These are phyloP conservation scores for Neodidymelliopsis sp. DNA, from an alignment of 2,329 filamentous ascomycete genomes.

Conservation along the genomic window DNA sequence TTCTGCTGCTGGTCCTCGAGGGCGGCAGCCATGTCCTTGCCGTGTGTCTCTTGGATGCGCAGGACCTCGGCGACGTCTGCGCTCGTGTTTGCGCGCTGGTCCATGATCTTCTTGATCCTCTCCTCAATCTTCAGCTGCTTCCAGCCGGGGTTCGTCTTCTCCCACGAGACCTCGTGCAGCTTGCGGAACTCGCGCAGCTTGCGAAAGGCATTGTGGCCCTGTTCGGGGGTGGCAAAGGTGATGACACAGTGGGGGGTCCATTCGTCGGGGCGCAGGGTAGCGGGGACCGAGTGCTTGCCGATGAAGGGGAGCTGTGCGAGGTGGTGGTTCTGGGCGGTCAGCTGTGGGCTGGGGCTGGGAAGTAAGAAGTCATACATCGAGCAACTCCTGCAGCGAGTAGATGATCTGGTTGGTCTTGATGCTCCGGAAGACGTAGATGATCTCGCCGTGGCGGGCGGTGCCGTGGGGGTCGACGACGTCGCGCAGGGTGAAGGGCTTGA, in stretches of 20 bases:
- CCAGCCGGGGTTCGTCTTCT: constrained; percentile 50
- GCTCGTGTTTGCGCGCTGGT: constrained; percentile 69
- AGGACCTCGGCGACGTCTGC: constrained; percentile 68
- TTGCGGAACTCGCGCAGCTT: constrained; percentile 67
- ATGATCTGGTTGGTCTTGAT: constrained; percentile 69
- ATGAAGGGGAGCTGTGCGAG: constrained; percentile 67
- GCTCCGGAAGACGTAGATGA: constrained; percentile 70
- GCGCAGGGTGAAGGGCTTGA: constrained; percentile 49
- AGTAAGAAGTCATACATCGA: constrained; percentile 57
- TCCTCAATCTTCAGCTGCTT: constrained; percentile 57
- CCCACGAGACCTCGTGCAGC: constrained; percentile 64
- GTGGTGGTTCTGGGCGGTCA: constrained; percentile 55
- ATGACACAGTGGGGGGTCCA: constrained; percentile 68
- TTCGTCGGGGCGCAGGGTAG: constrained; percentile 66
- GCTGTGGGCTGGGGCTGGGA: background rate
- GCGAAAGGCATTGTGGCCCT: constrained; percentile 63
- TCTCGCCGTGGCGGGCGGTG: constrained; percentile 57
- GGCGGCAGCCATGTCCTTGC: constrained; percentile 26
- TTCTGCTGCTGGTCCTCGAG: constrained; percentile 26
- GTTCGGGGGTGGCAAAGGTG: constrained; percentile 58
- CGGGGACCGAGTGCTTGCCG: constrained; percentile 69
- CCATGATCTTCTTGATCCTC: constrained; percentile 63
- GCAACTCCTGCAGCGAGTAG: constrained; percentile 65
- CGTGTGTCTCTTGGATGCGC: constrained; percentile 54
- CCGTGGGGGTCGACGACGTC: constrained; percentile 45